phyloP scores from a whole-genome alignment of 1,139 yeast genomes.

The Magnusiomyces paraingens region DNA sequence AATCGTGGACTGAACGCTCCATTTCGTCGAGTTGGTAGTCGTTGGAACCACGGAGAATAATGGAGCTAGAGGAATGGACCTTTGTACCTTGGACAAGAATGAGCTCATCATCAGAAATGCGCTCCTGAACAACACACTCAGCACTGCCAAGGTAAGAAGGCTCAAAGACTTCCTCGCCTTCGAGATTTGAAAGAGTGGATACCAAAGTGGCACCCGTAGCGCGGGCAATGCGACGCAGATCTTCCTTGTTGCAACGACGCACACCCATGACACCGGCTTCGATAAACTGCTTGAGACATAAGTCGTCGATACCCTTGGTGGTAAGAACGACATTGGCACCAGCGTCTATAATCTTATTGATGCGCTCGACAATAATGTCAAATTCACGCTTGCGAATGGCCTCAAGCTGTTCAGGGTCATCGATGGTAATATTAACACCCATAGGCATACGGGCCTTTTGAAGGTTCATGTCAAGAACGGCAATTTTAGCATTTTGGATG shows the following conservation, averaged over 20 bases:
- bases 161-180: constrained; percentile 97
- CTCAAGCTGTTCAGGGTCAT: constrained; percentile 96
- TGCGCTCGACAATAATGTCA: constrained; percentile 84
- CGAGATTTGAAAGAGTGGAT: constrained; percentile 82
- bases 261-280: constrained; percentile 98
- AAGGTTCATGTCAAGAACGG: constrained; percentile 86
- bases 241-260: constrained; percentile 96
- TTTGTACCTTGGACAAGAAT: constrained; percentile 90
- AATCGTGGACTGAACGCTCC: constrained; percentile 95
- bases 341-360: constrained; percentile 75
- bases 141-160: constrained; percentile 80
- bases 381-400: constrained; percentile 92
- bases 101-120: constrained; percentile 95
- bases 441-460: constrained; percentile 97
- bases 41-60: constrained; percentile 91
- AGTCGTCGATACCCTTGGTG: constrained; percentile 96
- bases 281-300: constrained; percentile 90
- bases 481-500: constrained; percentile 72
- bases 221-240: constrained; percentile 90
- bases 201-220: constrained; percentile 96
- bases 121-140: constrained; percentile 85
- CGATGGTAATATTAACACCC: constrained; percentile 96
- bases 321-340: constrained; percentile 97
- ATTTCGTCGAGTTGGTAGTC: constrained; percentile 96
- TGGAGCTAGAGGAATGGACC: constrained; percentile 87